Percentiles rank a stretch among this genome's conserved stretches.
These are phyloP conservation scores for Lippia alba DNA, from an alignment of 305 asterid genomes.

Conservation along the genomic window DNA sequence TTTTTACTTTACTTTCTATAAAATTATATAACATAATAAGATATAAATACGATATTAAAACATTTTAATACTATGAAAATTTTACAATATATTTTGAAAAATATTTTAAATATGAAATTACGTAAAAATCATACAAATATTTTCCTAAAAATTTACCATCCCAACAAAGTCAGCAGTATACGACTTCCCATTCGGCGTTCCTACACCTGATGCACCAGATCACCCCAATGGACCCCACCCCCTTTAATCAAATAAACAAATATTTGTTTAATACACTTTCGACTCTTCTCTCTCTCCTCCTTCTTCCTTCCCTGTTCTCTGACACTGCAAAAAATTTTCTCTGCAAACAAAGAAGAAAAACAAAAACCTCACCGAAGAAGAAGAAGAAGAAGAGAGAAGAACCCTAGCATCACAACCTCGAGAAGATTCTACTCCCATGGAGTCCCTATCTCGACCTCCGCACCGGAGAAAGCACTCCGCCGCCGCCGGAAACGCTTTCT, in stretches of 20 bases:
- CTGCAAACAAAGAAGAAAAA: constrained; percentile 33
- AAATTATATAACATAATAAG: too few relatives aligned
- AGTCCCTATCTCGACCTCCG: constrained; percentile 66
- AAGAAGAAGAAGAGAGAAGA: constrained; percentile 1
- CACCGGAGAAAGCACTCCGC: constrained; percentile 62
- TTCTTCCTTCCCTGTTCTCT: constrained; percentile 39
- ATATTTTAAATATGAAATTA: too few relatives aligned
- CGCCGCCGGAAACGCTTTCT: constrained; percentile 38
- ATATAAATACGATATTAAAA: too few relatives aligned
- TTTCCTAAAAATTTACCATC: too few relatives aligned
- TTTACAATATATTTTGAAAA: too few relatives aligned
- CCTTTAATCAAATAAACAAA: not conserved
- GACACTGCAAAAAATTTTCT: constrained; percentile 44
- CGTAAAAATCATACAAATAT: too few relatives aligned
- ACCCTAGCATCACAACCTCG: constrained; percentile 34
- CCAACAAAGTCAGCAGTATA: too few relatives aligned
- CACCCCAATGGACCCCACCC: constrained; percentile 28
- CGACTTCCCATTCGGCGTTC: not conserved
- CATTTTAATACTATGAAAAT: too few relatives aligned
- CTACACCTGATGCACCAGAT: constrained; percentile 16
- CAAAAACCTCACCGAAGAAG: constrained; percentile 35
- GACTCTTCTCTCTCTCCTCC: constrained; percentile 38
- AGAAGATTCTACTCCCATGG: constrained; percentile 46
- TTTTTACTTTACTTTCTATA: too few relatives aligned
- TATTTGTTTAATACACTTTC: constrained; percentile 21